Evolutionary conservation across 495 filamentous ascomycete genomes (phyloP).

Genomic region (Mytilinidion resinicola): DNA sequence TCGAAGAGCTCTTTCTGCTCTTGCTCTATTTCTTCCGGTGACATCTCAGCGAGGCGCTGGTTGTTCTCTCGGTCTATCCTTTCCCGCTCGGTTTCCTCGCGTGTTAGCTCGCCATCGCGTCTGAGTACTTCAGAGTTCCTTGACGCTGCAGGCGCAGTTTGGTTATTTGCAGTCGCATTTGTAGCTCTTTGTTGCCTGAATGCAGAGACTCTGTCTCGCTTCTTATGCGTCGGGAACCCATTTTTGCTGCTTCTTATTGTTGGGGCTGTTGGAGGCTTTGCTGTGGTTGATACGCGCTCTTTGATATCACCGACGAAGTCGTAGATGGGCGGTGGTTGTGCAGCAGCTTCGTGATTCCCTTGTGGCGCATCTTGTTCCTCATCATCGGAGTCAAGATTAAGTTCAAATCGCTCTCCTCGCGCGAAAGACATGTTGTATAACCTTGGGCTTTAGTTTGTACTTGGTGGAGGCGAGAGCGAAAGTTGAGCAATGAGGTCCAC

Average conservation of each 20-base stretch:
- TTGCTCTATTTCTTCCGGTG: conserved; percentile 66
- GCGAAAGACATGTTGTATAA: conserved; percentile 18
- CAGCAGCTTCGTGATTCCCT: neutral
- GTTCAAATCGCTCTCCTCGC: conserved; percentile 21
- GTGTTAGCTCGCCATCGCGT: neutral
- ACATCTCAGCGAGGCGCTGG: conserved; percentile 70
- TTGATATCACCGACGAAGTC: conserved; percentile 67
- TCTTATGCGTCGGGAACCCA: conserved; percentile 87
- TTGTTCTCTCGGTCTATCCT: conserved; percentile 78
- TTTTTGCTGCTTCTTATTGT: conserved; percentile 49
- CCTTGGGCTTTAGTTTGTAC: no score
- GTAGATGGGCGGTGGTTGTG: neutral
- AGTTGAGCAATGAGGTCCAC: no score
- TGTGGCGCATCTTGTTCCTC: neutral
- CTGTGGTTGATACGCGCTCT: conserved; percentile 55
- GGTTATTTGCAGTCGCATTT: neutral
- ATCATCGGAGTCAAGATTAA: conserved; percentile 16
- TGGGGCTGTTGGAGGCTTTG: conserved; percentile 59
- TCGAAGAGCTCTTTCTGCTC: conserved; percentile 69
- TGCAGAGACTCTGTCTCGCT: conserved; percentile 60
- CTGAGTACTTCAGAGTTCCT: no score
- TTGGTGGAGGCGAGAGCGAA: no score
- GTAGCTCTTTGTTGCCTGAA: conserved; percentile 61
- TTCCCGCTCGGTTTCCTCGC: conserved; percentile 50
- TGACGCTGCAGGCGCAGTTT: neutral